phyloP scores from a whole-genome alignment of 129 eudicot genomes.

The Arctium lappa region DNA sequence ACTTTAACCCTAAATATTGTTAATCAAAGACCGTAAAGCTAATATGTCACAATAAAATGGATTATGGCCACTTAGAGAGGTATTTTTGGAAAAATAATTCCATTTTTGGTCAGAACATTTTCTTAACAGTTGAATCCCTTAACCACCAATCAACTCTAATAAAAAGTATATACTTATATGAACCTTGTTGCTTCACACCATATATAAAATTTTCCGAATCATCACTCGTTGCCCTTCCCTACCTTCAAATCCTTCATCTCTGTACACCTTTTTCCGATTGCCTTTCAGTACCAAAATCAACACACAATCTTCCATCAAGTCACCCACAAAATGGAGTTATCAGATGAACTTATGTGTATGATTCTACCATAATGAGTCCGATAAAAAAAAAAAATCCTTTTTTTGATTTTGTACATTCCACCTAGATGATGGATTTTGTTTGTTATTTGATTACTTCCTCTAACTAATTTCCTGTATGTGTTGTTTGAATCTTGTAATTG shows the following conservation, averaged over 20 bases:
- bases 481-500: neutral
- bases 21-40: neutral
- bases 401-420: neutral
- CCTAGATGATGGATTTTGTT: neutral
- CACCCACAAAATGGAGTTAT: neutral
- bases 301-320: neutral
- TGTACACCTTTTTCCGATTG: neutral
- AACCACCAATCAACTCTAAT: no score
- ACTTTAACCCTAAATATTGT: neutral
- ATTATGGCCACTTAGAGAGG: neutral
- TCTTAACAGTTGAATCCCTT: neutral
- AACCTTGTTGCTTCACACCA: neutral
- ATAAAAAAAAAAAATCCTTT: neutral
- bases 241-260: neutral
- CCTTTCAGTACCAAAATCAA: neutral
- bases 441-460: neutral
- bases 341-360: neutral
- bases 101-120: neutral
- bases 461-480: neutral
- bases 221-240: neutral
- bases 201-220: neutral
- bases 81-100: neutral
- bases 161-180: no score
- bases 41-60: neutral
- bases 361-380: neutral